Conservation (phyloP, 495 filamentous ascomycete genomes). For the Penicillium simplicissimum region DNA sequence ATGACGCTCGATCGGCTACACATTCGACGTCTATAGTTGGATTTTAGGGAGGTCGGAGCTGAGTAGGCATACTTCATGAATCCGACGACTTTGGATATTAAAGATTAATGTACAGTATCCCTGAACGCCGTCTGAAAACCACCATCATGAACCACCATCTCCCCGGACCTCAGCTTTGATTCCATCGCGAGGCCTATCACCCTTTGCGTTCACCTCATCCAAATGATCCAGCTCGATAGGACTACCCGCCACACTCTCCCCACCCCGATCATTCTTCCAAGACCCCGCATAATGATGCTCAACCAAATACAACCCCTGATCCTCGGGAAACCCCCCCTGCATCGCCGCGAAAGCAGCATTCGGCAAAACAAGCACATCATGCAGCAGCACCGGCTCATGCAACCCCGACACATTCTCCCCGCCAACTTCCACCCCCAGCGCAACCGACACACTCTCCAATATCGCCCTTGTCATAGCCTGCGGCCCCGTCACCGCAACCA, state of each 20-base stretch:
- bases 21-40: too few species aligned
- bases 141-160: not conserved
- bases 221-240: not conserved
- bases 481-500: conserved; percentile 28
- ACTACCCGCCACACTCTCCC: not conserved
- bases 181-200: not conserved
- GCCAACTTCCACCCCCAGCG: conserved; percentile 20
- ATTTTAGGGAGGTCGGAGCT: too few species aligned
- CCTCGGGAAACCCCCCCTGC: conserved; percentile 18
- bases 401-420: conserved; percentile 24
- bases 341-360: conserved; percentile 29
- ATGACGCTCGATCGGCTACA: too few species aligned
- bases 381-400: conserved; percentile 21
- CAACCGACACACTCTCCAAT: conserved; percentile 11
- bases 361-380: conserved; percentile 31
- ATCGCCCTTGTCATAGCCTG: conserved; percentile 19
- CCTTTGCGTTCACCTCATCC: not conserved
- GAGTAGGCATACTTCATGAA: not conserved
- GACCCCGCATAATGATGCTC: conserved; percentile 35
- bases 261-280: conserved; percentile 30
- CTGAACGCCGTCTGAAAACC: not conserved
- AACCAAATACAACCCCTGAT: conserved; percentile 27
- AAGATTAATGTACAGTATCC: not conserved
- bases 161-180: not conserved
- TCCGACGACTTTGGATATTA: not conserved